Evolutionary conservation across 2,329 filamentous ascomycete genomes (phyloP).

Genomic region (Aureobasidium vineae): DNA sequence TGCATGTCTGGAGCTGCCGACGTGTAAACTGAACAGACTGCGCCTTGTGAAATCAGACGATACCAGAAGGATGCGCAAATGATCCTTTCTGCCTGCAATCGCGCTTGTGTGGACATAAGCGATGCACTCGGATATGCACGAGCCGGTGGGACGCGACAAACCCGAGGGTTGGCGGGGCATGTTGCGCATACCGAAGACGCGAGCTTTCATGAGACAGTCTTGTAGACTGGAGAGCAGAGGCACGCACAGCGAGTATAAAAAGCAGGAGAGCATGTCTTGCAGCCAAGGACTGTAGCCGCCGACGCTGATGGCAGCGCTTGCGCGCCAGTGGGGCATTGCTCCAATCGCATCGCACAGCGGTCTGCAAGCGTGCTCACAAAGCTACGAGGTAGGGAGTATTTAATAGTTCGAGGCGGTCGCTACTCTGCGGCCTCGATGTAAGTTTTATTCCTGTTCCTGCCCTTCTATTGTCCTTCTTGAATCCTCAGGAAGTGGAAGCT

Average conservation of each 20-base stretch:
- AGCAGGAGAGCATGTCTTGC: neutral
- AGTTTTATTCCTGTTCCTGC: neutral
- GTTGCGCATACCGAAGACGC: neutral
- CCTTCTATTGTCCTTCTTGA: neutral
- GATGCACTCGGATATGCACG: neutral
- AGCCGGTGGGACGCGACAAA: neutral
- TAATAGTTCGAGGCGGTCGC: constrained; percentile 2
- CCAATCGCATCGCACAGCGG: constrained; percentile 16
- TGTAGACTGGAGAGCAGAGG: neutral
- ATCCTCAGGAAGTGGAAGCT: neutral
- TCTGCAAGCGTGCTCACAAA: constrained; percentile 12
- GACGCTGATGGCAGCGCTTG: constrained; percentile 24
- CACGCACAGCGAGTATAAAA: neutral
- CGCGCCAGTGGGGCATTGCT: neutral
- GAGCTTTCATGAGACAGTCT: neutral
- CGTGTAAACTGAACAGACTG: neutral
- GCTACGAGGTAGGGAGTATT: neutral
- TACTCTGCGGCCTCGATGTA: neutral
- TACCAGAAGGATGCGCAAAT: constrained; percentile 1
- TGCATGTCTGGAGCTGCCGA: neutral
- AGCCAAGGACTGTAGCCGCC: constrained; percentile 23
- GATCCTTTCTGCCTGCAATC: neutral
- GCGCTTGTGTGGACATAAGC: no score
- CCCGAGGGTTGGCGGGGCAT: neutral
- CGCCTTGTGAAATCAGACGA: constrained; percentile 5